A percentile compares a stretch with the other conserved stretches of the same genome.
phyloP scores from a whole-genome alignment of 2,329 filamentous ascomycete genomes.

The Cytospora chrysosperma region DNA sequence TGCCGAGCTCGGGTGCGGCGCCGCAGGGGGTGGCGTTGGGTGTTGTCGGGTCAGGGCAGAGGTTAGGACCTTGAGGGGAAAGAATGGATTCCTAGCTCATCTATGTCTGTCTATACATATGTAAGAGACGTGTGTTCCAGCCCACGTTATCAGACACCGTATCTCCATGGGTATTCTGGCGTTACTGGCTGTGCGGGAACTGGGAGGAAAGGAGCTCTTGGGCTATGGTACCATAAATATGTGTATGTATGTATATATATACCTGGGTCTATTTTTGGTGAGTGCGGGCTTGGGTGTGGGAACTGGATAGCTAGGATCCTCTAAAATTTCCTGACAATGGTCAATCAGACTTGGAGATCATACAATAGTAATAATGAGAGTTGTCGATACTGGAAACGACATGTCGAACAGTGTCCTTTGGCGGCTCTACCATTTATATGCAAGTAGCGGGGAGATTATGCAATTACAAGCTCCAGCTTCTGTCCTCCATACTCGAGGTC shows the following conservation, averaged over 20 bases:
- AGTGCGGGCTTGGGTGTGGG: neutral
- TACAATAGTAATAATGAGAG: neutral
- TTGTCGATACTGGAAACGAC: neutral
- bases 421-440: neutral
- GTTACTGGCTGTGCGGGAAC: conserved; percentile 3
- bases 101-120: conserved; percentile 22
- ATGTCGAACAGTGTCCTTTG: neutral
- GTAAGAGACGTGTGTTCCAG: neutral
- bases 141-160: neutral
- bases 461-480: conserved; percentile 16
- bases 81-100: neutral
- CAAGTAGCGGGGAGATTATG: conserved; percentile 20
- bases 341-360: neutral
- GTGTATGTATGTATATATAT: neutral
- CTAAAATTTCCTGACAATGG: neutral
- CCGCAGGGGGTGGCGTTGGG: conserved; percentile 63
- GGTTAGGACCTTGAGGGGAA: conserved; percentile 60
- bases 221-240: no score
- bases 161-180: conserved; percentile 3
- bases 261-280: neutral
- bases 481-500: neutral
- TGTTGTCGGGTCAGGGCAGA: conserved; percentile 63
- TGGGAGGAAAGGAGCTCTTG: neutral
- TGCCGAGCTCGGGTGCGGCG: conserved; percentile 52
- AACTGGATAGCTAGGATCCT: neutral